Evolutionary conservation across 2,329 filamentous ascomycete genomes (phyloP).

Genomic region (Aspergillus puulaauensis): DNA sequence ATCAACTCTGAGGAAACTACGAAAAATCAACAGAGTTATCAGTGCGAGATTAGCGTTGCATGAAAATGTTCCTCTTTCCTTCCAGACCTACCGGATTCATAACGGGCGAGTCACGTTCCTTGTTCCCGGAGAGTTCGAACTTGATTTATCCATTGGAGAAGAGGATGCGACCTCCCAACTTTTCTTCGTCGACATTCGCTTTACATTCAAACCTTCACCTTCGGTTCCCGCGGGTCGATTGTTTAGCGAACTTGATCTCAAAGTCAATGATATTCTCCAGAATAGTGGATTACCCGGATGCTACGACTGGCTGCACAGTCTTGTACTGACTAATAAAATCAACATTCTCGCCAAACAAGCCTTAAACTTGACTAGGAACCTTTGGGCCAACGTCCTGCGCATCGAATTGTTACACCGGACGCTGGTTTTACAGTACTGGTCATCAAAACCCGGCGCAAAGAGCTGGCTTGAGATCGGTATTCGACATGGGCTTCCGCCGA

Average conservation of each 20-base stretch:
- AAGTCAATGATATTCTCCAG: constrained; percentile 69
- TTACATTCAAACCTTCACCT: constrained; percentile 71
- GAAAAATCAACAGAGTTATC: constrained; percentile 79
- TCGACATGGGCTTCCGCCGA: constrained; percentile 25
- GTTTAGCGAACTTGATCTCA: constrained; percentile 65
- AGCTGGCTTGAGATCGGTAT: constrained; percentile 91
- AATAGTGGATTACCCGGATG: constrained; percentile 74
- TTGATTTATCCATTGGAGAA: constrained; percentile 86
- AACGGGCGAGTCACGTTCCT: constrained; percentile 89
- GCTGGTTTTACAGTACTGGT: constrained; percentile 90
- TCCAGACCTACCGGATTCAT: constrained; percentile 73
- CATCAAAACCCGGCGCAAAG: constrained; percentile 66
- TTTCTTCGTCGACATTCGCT: constrained; percentile 90
- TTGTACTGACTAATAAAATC: constrained; percentile 87
- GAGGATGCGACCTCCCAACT: constrained; percentile 82
- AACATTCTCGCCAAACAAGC: constrained; percentile 78
- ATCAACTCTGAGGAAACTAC: constrained; percentile 71
- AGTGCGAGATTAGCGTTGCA: constrained; percentile 81
- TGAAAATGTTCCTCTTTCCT: constrained; percentile 76
- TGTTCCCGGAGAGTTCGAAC: constrained; percentile 81
- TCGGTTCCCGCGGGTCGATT: constrained; percentile 64
- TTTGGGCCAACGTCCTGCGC: constrained; percentile 76
- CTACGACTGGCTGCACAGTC: constrained; percentile 83
- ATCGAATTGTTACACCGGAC: constrained; percentile 79
- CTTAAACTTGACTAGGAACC: constrained; percentile 62